Evolutionary conservation across 78 protist species (phyloP).

Genomic region (Dictyostelium brefeldianum): DNA sequence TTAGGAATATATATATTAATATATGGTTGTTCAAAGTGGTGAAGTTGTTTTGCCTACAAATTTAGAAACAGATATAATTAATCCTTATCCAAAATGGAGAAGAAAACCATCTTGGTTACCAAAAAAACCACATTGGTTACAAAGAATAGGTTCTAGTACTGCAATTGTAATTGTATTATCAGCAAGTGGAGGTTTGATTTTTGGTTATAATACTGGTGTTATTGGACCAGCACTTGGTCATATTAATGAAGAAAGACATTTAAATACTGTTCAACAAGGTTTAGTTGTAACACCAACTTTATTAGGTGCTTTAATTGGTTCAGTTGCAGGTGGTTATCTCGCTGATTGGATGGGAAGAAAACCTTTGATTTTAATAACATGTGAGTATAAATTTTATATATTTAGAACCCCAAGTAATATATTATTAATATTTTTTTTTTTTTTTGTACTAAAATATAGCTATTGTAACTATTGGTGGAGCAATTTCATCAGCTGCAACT

Average conservation of each 20-base stretch:
- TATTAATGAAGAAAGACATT: neutral
- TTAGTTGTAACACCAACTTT: conserved; percentile 33
- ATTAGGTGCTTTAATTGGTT: conserved; percentile 50
- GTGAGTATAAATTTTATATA: neutral
- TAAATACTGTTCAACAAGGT: conserved; percentile 35
- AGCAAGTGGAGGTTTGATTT: conserved; percentile 44
- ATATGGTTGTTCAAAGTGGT: no score
- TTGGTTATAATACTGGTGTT: conserved; percentile 75
- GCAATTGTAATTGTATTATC: conserved; percentile 12
- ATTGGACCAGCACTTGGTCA: conserved; percentile 47
- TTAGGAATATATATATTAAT: no score
- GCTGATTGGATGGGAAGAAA: conserved; percentile 71
- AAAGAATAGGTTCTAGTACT: conserved; percentile 5
- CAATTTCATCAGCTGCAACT: conserved; percentile 36
- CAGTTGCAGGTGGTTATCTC: conserved; percentile 37
- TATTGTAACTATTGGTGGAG: conserved; percentile 46
- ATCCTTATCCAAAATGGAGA: no score
- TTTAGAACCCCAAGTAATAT: no score
- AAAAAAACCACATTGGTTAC: neutral
- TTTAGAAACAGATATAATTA: no score
- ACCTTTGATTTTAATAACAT: conserved; percentile 47
- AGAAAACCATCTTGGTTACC: neutral
- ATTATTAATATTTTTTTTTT: neutral
- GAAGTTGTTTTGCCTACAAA: no score
- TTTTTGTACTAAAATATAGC: neutral